Conservation (phyloP, 1,284 basidiomycete species). For the Melanopsichium pennsylvanicum region DNA sequence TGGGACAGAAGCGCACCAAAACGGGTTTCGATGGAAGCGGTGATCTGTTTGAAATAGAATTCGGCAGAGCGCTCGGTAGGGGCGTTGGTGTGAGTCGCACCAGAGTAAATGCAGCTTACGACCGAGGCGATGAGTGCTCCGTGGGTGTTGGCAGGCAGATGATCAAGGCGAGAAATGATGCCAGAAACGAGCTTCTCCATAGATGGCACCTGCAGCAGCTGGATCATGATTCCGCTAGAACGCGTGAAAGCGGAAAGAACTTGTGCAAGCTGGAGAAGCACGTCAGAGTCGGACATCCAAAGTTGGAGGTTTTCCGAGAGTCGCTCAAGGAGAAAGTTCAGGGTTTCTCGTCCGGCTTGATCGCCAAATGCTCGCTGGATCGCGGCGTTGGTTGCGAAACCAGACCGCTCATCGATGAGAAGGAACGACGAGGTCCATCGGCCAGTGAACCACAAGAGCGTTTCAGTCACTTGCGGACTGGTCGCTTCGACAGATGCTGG, state of each 20-base stretch:
- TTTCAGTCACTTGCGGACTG: slow-evolving; percentile 58
- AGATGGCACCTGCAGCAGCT: slow-evolving; percentile 45
- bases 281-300: slow-evolving; percentile 58
- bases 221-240: slow-evolving; percentile 51
- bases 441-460: slow-evolving; percentile 55
- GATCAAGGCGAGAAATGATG: slow-evolving; percentile 43
- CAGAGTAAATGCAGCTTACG: slow-evolving; percentile 56
- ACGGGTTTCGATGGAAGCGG: slow-evolving; percentile 44
- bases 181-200: slow-evolving; percentile 49
- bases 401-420: slow-evolving; percentile 27
- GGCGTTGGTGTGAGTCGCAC: slow-evolving; percentile 26
- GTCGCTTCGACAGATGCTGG: slow-evolving; percentile 31
- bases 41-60: slow-evolving; percentile 51
- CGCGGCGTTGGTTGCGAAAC: slow-evolving; percentile 30
- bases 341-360: slow-evolving; percentile 44
- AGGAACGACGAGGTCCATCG: slow-evolving; percentile 60
- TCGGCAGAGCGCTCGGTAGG: slow-evolving; percentile 31
- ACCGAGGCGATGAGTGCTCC: slow-evolving; percentile 50
- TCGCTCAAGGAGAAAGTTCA: slow-evolving; percentile 51
- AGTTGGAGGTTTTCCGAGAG: slow-evolving; percentile 51
- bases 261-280: slow-evolving; percentile 53
- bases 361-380: slow-evolving; percentile 43
- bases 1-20: slow-evolving; percentile 43
- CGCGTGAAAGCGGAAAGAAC: slow-evolving; percentile 50
- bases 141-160: slow-evolving; percentile 55